phyloP scores from a whole-genome alignment of 1,284 basidiomycete genomes.

The Cutaneotrichosporon curvatum region DNA sequence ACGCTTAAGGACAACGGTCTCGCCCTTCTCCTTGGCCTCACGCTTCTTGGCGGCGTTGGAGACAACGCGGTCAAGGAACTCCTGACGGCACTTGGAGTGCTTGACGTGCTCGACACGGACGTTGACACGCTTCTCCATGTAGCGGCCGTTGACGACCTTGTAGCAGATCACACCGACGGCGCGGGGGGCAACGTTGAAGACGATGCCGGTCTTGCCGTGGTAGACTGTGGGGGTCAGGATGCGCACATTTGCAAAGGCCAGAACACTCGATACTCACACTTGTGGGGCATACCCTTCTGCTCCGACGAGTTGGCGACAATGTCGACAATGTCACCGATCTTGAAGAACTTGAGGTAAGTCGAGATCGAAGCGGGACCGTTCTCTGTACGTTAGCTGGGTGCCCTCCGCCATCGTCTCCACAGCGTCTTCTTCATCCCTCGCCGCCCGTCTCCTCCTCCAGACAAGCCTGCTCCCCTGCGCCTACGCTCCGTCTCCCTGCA shows the following conservation, averaged over 20 bases:
- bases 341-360: slow-evolving; percentile 88
- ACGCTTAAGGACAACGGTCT: slow-evolving; percentile 79
- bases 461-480: slow-evolving; percentile 1
- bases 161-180: slow-evolving; percentile 96
- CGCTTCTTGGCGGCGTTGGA: slow-evolving; percentile 77
- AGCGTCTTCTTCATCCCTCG: not conserved
- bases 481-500: not conserved
- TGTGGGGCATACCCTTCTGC: slow-evolving; percentile 99
- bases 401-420: not conserved
- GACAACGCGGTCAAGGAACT: slow-evolving; percentile 96
- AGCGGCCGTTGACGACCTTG: slow-evolving; percentile 98
- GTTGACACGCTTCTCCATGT: slow-evolving; percentile 99
- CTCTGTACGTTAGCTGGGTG: slow-evolving; percentile 51
- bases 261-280: slow-evolving; percentile 50
- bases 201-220: slow-evolving; percentile 71
- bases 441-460: not conserved
- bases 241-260: slow-evolving; percentile 9
- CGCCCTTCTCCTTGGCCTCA: slow-evolving; percentile 85
- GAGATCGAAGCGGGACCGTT: slow-evolving; percentile 86
- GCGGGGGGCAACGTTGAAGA: slow-evolving; percentile 95
- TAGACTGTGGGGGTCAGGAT: slow-evolving; percentile 32
- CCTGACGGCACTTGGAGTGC: slow-evolving; percentile 98
- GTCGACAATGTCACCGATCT: slow-evolving; percentile 97
- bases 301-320: slow-evolving; percentile 99
- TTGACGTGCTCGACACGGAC: slow-evolving; percentile 95